Evolutionary conservation across 345 rosid genomes (phyloP), one percentile per base, ranked within the genome.

Genomic region (Salix suchowensis): DNA sequence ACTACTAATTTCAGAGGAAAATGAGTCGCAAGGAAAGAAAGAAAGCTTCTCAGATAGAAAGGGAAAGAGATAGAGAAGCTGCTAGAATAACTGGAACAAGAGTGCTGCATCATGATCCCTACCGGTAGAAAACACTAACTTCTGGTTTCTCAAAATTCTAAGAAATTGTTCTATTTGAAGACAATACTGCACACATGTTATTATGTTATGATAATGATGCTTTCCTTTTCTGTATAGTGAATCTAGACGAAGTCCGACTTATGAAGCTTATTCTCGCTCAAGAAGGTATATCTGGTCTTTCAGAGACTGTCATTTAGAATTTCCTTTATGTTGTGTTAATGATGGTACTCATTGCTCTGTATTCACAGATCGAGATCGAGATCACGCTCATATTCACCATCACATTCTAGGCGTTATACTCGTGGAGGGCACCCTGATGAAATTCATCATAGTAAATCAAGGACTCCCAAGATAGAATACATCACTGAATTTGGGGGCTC

Each of bases 21-120:
- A 83, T 96, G 48, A 96, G 99, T 86, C 97, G 99, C 19, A 96
- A 96, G 80, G 99, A 96, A 87, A 89, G 99, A 85, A 91, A 97
- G 74, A 96, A 96, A 85, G 97, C 91, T 77, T 96, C 98, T 73
- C 96, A 93, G 76, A 85, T 89, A 76, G 99, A 91, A 84, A 92
- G 98, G 86, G 98, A 96, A 82, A 90, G 86, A 85, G 98, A 96
- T 79, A 88, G 90, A 84, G 99, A 91, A 82, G 86, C 91, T 72
- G 87, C 94, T 30, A 76, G 97, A 71, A 68, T 81, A 79, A 81
- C 88, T 2, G 99, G 96, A 77, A 86, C 88, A 30, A 85, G 88
- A 70, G 88, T 87, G 76, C 87, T 90, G 65, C 94, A 87, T 79
- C 89, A 88, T 82, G 99, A 96, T 86, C 99, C 99, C 19, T 92